These are phyloP conservation scores for Peronospora farinosa DNA, from an alignment of 352 stramenopile species.

Conservation along the genomic window DNA sequence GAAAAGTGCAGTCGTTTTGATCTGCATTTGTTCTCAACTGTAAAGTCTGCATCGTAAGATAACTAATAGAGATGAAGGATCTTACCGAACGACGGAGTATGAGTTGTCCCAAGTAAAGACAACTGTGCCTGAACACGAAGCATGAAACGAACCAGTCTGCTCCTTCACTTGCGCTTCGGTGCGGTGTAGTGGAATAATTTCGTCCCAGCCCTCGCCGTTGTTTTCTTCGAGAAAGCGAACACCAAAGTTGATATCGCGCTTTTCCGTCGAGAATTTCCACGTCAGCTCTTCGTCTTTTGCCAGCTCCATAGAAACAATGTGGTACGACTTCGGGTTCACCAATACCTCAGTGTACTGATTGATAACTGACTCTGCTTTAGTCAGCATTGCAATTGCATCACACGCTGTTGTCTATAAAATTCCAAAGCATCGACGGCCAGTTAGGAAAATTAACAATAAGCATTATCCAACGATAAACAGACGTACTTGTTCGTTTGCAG, in stretches of 20 bases:
- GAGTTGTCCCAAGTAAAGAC: constrained; percentile 61
- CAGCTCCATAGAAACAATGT: constrained; percentile 49
- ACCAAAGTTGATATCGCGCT: constrained; percentile 50
- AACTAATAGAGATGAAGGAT: background rate
- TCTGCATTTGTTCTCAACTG: constrained; percentile 17
- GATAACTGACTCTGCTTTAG: constrained; percentile 14
- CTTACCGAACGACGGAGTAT: constrained; percentile 50
- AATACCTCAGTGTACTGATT: constrained; percentile 29
- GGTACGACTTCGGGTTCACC: constrained; percentile 35
- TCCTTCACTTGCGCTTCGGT: constrained; percentile 27
- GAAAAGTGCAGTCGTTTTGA: constrained; percentile 38
- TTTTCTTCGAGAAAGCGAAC: constrained; percentile 40
- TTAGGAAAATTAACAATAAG: background rate
- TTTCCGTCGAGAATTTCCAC: constrained; percentile 50
- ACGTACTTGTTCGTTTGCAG: constrained; percentile 16
- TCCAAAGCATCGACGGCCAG: background rate
- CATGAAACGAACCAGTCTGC: constrained; percentile 35
- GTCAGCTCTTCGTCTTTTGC: constrained; percentile 31
- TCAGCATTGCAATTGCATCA: constrained; percentile 35
- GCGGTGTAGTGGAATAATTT: constrained; percentile 35
- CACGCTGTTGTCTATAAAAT: constrained; percentile 14
- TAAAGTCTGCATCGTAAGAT: background rate
- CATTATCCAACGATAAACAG: background rate
- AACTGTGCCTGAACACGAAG: constrained; percentile 32
- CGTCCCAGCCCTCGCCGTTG: constrained; percentile 27